Base-by-base conservation (phyloP, 371 early-diverging fungal species). In the Catenaria anguillulae region DNA sequence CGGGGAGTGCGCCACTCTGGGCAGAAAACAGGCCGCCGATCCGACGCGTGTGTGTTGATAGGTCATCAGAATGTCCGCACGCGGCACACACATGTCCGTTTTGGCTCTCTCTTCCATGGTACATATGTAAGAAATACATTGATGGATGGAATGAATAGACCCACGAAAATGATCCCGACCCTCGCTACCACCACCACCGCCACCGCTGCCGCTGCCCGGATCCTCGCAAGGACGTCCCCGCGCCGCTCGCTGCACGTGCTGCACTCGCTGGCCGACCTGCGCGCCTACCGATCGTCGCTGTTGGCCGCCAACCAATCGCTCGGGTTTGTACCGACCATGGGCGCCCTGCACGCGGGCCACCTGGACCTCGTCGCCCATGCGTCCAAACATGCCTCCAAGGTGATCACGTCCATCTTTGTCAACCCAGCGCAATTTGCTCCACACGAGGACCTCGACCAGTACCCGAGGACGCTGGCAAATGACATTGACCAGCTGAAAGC, bases 371-470 rank as follows among this genome's bases (percentile, higher is more conserved):
- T 84, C 82, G 73, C 61, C 65, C 61, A 26, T 26, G 12, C 29
- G 29, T 46, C 13, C 33, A 31, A 70, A 54, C 66, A 77, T 31
- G 83, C 84, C 70, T 84, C 86, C 60, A 66, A 73, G 24, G 88
- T 90, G 6, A 85, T 89, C 0, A 76, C 90, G 33, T 84, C 86
- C 54, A 89, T 97, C 58, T 97, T 94, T 75, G 97, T 97, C 31
- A 97, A 97, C 65, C 97, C 97, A 24, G 87, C 95, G 4, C 97
- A 97, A 67, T 97, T 97, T 68, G 92, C 94, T 1, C 95, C 95
- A 0, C 82, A 84, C 61, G 97, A 97, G 71, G 97, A 97, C 66
- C 76, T 94, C 33, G 85, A 78, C 61, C 77, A 79, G 46, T 97
- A 97, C 66, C 97, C 97, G 29, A 84, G 95, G 45, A 90, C 92